Base-by-base conservation (phyloP, 225 moss, liverwort and hornwort species). In the Bryum argenteum region DNA sequence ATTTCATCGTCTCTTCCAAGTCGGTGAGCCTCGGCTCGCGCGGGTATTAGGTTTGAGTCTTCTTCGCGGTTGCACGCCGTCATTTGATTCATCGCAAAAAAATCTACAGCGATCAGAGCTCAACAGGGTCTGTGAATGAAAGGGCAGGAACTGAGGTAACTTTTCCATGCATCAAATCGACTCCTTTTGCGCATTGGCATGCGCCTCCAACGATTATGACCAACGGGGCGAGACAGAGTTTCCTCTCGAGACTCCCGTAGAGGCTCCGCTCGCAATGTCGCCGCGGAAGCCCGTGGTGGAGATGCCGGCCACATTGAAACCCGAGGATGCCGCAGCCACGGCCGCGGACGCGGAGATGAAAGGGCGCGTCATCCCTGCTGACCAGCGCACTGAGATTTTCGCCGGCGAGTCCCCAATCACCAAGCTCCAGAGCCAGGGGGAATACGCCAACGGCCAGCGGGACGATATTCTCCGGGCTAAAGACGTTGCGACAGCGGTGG, bases 191-290 rank as follows among this genome's bases (percentile, higher is more conserved):
- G 67, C 45, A 9, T 58, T 79, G 21, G 22, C 9, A 1, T 0
- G 18, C 4, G 0, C 0, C 2, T 0, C 0, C 6, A 1, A 0
- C 3, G 0, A 1, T 8, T 0, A 11, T 8, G 1, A 9, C 21
- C 0, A 4, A 8, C 1, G 0, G 0, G 6, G 0, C 9, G n/a
- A 57, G 0, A 5, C 41, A 1, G 70, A 78, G 28, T 21, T 54
- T 4, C 3, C 15, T 10, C 50, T 67, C 8, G 50, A 1, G 11
- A 14, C 11, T 42, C 58, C 76, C 0, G 10, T 0, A 11, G 76
- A 67, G 1, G 59, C 6, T 10, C 15, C 38, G 1, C 13, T 81
- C 59, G 20, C 20, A 8, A 28, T 58, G 63, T n/a, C 51, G 71
- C 9, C 65, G 4, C 4, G 7, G 59, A 17, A 3, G 18, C 8